Conservation (phyloP, 2,329 filamentous ascomycete species). For the Grosmannia huntii region DNA sequence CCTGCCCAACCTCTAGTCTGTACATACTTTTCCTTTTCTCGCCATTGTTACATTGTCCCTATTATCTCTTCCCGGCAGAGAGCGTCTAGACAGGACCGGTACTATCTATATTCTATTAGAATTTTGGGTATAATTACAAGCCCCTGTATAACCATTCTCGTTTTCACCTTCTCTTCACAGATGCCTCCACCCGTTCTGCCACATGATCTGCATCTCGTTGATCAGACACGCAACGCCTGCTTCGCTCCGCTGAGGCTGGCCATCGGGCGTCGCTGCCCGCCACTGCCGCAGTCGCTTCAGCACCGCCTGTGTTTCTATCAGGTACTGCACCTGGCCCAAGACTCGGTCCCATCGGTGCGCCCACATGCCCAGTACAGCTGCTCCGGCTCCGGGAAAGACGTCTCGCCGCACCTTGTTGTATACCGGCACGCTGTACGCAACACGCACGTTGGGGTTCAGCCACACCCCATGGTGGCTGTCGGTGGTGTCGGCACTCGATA, state of each 20-base stretch:
- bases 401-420: constrained; percentile 34
- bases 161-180: constrained; percentile 19
- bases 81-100: neutral
- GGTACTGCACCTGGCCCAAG: constrained; percentile 23
- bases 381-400: constrained; percentile 32
- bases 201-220: constrained; percentile 48
- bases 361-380: constrained; percentile 45
- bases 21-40: neutral
- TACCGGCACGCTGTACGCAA: constrained; percentile 45
- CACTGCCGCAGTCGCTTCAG: constrained; percentile 27
- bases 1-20: neutral
- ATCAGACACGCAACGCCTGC: constrained; percentile 38
- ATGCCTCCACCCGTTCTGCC: constrained; percentile 45
- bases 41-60: neutral
- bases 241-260: constrained; percentile 21
- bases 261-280: constrained; percentile 21
- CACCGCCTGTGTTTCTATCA: constrained; percentile 25
- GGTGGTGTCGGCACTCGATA: constrained; percentile 23
- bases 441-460: constrained; percentile 56
- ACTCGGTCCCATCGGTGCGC: constrained; percentile 39
- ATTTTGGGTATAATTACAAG: neutral
- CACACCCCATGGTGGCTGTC: constrained; percentile 38
- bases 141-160: neutral
- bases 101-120: neutral
- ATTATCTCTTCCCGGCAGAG: neutral